Evolutionary conservation across 495 filamentous ascomycete genomes (phyloP).

Genomic region (Penicillium bialowiezense): DNA sequence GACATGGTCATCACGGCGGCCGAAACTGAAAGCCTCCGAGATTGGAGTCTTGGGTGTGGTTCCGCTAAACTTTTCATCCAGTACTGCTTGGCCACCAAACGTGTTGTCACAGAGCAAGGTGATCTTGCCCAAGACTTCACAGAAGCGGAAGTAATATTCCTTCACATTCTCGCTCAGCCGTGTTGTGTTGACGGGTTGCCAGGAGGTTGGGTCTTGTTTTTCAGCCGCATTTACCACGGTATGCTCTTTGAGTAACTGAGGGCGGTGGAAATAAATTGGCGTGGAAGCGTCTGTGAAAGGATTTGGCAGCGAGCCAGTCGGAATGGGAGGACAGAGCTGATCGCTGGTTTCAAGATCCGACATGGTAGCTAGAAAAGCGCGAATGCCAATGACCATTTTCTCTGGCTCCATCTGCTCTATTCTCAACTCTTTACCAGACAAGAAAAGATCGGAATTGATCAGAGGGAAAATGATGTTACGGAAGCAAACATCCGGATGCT

Average conservation of each 20-base stretch:
- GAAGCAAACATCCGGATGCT: slow-evolving; percentile 90
- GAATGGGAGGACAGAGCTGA: slow-evolving; percentile 77
- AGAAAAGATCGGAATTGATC: slow-evolving; percentile 85
- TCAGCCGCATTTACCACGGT: slow-evolving; percentile 33
- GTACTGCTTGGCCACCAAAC: slow-evolving; percentile 90
- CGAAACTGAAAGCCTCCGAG: slow-evolving; percentile 89
- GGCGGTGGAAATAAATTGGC: slow-evolving; percentile 34
- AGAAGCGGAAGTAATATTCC: slow-evolving; percentile 85
- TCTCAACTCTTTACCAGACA: slow-evolving; percentile 70
- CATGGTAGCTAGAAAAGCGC: slow-evolving; percentile 88
- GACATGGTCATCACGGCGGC: slow-evolving; percentile 72
- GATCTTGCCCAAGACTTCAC: slow-evolving; percentile 92
- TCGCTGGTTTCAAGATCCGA: slow-evolving; percentile 87
- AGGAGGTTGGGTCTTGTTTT: slow-evolving; percentile 32
- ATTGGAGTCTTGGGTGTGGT: slow-evolving; percentile 90
- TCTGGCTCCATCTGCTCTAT: slow-evolving; percentile 95
- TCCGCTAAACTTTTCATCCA: slow-evolving; percentile 91
- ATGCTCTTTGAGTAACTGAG: slow-evolving; percentile 41
- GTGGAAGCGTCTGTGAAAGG: slow-evolving; percentile 38
- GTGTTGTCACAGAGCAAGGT: slow-evolving; percentile 94
- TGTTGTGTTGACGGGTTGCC: slow-evolving; percentile 69
- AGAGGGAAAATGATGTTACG: slow-evolving; percentile 88
- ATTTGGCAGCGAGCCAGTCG: slow-evolving; percentile 49
- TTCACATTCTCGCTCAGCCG: slow-evolving; percentile 72
- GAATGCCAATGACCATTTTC: slow-evolving; percentile 92